Percentiles rank a stretch among this genome's conserved stretches.
These are phyloP conservation scores for Sarocladiaceae sp. DNA, from an alignment of 2,329 filamentous ascomycete species.

Conservation along the genomic window DNA sequence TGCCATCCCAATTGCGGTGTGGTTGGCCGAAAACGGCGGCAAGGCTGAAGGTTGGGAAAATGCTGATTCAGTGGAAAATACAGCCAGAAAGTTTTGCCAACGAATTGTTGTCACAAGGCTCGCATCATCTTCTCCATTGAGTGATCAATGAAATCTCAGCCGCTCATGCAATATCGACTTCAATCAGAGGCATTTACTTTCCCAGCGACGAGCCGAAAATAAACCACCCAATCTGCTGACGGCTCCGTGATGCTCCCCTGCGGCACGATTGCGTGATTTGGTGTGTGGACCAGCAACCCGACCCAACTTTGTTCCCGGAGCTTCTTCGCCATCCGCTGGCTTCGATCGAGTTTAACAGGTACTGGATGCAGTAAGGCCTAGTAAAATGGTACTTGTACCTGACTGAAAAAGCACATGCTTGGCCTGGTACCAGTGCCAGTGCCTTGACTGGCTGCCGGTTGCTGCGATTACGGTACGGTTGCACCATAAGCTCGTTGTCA, in stretches of 20 bases:
- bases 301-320: slow-evolving; percentile 10
- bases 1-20: no score
- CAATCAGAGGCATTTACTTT: background rate
- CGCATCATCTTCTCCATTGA: no score
- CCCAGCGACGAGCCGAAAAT: background rate
- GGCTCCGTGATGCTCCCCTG: slow-evolving; percentile 4
- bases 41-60: slow-evolving; percentile 1
- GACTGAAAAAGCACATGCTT: slow-evolving; percentile 3
- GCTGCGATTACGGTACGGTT: no score
- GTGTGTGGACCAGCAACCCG: slow-evolving; percentile 6
- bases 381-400: no score
- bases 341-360: background rate
- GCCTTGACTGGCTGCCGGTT: background rate
- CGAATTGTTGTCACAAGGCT: no score
- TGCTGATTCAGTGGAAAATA: background rate
- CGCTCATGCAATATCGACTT: background rate
- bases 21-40: background rate
- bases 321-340: slow-evolving; percentile 1
- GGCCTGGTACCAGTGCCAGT: background rate
- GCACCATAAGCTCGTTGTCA: background rate
- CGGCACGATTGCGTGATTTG: slow-evolving; percentile 7
- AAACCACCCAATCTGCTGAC: background rate
- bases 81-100: no score
- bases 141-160: no score
- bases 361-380: background rate